Evolutionary conservation across 179 eudicot species (phyloP).

Genomic region (Camellia oleifera): DNA sequence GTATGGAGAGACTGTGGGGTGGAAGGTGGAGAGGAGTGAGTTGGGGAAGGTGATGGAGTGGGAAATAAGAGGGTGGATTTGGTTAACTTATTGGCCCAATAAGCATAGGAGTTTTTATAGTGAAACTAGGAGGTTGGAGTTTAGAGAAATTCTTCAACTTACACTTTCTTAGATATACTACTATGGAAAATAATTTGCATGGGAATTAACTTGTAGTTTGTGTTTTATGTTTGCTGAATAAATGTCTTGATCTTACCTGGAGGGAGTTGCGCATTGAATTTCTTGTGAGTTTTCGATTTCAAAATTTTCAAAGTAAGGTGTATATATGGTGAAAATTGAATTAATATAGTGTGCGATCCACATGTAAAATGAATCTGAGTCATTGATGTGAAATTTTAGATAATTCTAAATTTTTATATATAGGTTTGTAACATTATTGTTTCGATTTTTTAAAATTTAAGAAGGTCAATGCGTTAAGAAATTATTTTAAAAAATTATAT

Average conservation of each 20-base stretch:
- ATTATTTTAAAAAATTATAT: too few species aligned
- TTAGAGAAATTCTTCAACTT: conserved; percentile 59
- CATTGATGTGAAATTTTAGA: too few species aligned
- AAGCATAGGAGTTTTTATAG: conserved; percentile 55
- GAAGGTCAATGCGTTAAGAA: too few species aligned
- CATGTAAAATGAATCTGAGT: too few species aligned
- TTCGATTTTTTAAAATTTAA: too few species aligned
- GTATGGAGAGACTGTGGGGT: conserved; percentile 67
- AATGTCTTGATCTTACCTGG: not conserved
- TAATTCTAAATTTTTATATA: too few species aligned
- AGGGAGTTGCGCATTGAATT: too few species aligned
- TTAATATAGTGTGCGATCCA: too few species aligned
- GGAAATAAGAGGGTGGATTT: conserved; percentile 73
- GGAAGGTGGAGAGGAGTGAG: conserved; percentile 62
- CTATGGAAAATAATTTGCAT: not conserved
- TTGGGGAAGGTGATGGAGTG: conserved; percentile 62
- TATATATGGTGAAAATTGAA: too few species aligned
- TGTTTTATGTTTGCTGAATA: not conserved
- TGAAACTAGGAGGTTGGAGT: conserved; percentile 77
- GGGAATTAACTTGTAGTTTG: not conserved
- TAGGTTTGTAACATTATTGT: too few species aligned
- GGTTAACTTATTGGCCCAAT: conserved; percentile 93
- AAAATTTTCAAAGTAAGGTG: too few species aligned
- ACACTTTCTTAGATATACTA: conserved; percentile 29
- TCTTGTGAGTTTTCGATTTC: not conserved